Evolutionary conservation across 1,284 basidiomycete species (phyloP).

Genomic region (Trichosporon ovoides): DNA sequence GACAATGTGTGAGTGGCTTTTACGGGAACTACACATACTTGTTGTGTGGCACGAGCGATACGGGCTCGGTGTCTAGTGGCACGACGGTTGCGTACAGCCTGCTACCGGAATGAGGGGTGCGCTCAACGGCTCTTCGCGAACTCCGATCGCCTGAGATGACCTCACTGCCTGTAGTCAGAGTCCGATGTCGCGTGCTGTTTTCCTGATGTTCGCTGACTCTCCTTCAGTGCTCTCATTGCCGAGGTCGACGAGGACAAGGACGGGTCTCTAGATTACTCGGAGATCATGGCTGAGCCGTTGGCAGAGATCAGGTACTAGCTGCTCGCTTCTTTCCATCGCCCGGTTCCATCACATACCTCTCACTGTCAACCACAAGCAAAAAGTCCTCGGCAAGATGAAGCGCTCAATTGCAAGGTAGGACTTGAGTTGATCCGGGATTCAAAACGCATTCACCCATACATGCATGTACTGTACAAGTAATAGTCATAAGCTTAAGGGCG

Average conservation of each 20-base stretch:
- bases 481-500: background rate
- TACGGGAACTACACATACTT: background rate
- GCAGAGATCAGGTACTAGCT: constrained; percentile 35
- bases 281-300: constrained; percentile 76
- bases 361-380: background rate
- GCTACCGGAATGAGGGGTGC: too few relatives aligned
- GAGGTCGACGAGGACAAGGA: constrained; percentile 85
- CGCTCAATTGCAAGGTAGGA: constrained; percentile 35
- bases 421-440: background rate
- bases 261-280: constrained; percentile 66
- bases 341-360: background rate
- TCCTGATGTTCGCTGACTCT: background rate
- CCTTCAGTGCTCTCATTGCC: constrained; percentile 72
- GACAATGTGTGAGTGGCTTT: constrained; percentile 75
- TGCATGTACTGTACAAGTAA: constrained; percentile 2
- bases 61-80: too few relatives aligned
- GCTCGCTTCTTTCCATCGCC: background rate
- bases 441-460: background rate
- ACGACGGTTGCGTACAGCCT: too few relatives aligned
- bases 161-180: too few relatives aligned
- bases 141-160: too few relatives aligned
- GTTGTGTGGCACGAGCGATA: background rate
- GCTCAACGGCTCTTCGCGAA: too few relatives aligned
- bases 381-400: constrained; percentile 36
- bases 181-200: background rate